phyloP scores from a whole-genome alignment of 345 rosid species.

The Acer saccharum region DNA sequence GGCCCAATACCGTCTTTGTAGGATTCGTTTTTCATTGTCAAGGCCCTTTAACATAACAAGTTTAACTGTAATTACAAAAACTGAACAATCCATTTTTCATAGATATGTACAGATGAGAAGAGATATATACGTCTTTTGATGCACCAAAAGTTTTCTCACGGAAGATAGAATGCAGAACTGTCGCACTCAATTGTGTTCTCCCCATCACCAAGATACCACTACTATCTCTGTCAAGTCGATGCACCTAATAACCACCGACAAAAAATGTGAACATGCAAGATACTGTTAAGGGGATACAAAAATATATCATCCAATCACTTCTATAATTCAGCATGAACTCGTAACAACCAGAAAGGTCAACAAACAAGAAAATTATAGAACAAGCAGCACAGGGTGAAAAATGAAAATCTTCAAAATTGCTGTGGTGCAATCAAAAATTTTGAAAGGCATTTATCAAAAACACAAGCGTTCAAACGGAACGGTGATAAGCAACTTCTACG shows the following conservation, averaged over 20 bases:
- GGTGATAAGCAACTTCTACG: background rate
- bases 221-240: slow-evolving; percentile 91
- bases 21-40: slow-evolving; percentile 42
- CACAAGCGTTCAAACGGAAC: background rate
- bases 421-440: background rate
- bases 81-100: background rate
- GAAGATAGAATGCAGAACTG: slow-evolving; percentile 81
- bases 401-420: background rate
- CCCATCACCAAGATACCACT: slow-evolving; percentile 97
- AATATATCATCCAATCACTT: background rate
- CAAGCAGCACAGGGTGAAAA: background rate
- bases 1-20: slow-evolving; percentile 80
- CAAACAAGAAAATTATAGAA: slow-evolving; percentile 6
- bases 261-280: background rate
- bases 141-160: slow-evolving; percentile 85
- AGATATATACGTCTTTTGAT: slow-evolving; percentile 48
- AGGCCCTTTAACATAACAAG: slow-evolving; percentile 43
- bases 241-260: slow-evolving; percentile 55
- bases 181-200: slow-evolving; percentile 76
- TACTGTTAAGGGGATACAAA: background rate
- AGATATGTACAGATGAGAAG: background rate
- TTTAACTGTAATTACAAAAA: slow-evolving; percentile 16
- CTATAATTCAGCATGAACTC: background rate
- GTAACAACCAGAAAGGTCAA: background rate
- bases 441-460: background rate